Percentiles rank a stretch among this genome's conserved stretches.
These are phyloP conservation scores for Phytopythium chamaehyphon DNA, from an alignment of 352 stramenopile species.

Conservation along the genomic window DNA sequence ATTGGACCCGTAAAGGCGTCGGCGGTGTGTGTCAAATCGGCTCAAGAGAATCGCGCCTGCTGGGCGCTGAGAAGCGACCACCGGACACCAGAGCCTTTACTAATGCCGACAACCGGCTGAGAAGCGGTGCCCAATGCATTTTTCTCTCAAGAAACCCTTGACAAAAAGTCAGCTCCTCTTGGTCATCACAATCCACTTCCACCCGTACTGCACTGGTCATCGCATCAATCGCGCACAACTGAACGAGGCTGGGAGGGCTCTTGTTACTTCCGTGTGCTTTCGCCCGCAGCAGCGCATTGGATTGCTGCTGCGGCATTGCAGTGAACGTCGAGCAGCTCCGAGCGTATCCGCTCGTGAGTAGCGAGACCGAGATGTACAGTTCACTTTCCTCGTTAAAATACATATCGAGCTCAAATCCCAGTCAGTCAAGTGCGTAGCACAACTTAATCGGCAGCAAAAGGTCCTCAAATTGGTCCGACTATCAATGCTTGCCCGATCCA, in stretches of 20 bases:
- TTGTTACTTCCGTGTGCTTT: too few species aligned
- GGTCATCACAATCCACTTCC: too few species aligned
- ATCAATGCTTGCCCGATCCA: not conserved
- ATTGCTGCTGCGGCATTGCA: too few species aligned
- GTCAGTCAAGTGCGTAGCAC: not conserved
- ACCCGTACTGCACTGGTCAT: too few species aligned
- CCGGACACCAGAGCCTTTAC: conserved; percentile 5
- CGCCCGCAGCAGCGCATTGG: too few species aligned
- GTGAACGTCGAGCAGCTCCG: not conserved
- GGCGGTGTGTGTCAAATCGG: not conserved
- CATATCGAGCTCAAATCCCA: not conserved
- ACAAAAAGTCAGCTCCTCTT: too few species aligned
- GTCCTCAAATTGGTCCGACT: not conserved
- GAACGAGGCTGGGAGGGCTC: too few species aligned
- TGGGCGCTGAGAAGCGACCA: conserved; percentile 5
- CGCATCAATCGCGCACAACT: too few species aligned
- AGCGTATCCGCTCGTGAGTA: not conserved
- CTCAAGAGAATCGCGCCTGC: not conserved
- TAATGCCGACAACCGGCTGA: too few species aligned
- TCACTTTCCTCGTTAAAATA: not conserved
- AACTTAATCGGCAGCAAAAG: not conserved
- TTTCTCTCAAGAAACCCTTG: too few species aligned
- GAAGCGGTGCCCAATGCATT: too few species aligned
- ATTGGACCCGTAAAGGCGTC: not conserved
- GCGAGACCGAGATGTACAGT: conserved; percentile 1